Percentiles rank a stretch among this genome's conserved stretches.
Evolutionary conservation across 805 yeast species (phyloP).

Genomic region (Candida ficus): DNA sequence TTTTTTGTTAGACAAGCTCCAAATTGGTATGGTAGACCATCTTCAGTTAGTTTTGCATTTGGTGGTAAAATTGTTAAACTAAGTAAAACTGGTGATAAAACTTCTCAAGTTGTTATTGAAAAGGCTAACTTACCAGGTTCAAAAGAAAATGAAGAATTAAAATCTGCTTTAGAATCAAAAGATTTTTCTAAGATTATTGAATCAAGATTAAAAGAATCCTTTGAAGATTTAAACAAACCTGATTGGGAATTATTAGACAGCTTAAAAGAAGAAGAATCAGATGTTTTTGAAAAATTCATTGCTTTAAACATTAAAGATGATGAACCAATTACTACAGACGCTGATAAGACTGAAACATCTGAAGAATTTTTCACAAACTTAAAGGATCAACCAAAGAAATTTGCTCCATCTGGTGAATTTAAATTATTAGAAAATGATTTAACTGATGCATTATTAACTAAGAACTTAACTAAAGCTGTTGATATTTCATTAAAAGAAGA

Average conservation of each 20-base stretch:
- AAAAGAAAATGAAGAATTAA: constrained; percentile 36
- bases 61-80: constrained; percentile 82
- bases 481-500: constrained; percentile 58
- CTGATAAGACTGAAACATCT: constrained; percentile 21
- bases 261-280: constrained; percentile 50
- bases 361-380: constrained; percentile 34
- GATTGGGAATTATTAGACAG: constrained; percentile 66
- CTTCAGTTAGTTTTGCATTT: constrained; percentile 80
- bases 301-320: constrained; percentile 30
- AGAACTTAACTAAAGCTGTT: constrained; percentile 64
- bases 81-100: constrained; percentile 32
- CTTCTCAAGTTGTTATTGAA: constrained; percentile 38
- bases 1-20: constrained; percentile 80
- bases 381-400: constrained; percentile 24
- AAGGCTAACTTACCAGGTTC: constrained; percentile 35
- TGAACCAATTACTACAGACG: constrained; percentile 19
- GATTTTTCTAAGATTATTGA: constrained; percentile 53
- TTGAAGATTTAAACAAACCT: constrained; percentile 37
- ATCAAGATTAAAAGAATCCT: constrained; percentile 39
- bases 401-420: constrained; percentile 52
- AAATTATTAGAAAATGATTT: constrained; percentile 38
- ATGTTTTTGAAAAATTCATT: constrained; percentile 43
- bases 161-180: constrained; percentile 50
- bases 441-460: constrained; percentile 48
- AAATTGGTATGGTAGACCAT: constrained; percentile 73